A percentile compares a stretch with the other conserved stretches of the same genome.
Evolutionary conservation across 768 basidiomycete species (phyloP).

Genomic region (Symmetrospora coprosmae): DNA sequence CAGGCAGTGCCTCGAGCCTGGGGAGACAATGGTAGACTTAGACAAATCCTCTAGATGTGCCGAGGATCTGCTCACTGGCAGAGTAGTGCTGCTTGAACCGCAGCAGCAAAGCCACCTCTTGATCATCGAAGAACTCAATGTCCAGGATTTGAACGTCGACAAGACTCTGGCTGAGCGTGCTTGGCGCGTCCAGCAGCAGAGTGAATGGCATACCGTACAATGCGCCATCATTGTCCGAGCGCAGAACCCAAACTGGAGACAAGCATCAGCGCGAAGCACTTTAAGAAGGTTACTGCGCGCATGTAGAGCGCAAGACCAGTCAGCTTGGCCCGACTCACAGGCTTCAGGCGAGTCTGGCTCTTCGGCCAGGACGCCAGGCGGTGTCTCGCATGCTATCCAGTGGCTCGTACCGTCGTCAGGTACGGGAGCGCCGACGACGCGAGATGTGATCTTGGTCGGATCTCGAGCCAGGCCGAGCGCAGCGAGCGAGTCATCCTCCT

Average conservation of each 20-base stretch:
- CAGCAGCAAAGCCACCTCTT: conserved; percentile 11
- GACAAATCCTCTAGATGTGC: not conserved
- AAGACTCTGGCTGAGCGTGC: too few species aligned
- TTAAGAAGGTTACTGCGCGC: not conserved
- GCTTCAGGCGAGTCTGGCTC: not conserved
- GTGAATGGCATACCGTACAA: not conserved
- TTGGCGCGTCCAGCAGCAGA: too few species aligned
- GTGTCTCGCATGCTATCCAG: conserved; percentile 14
- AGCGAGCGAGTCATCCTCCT: conserved; percentile 15
- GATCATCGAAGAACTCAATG: conserved; percentile 23
- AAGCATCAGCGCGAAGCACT: not conserved
- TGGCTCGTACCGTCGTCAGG: not conserved
- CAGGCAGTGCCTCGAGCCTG: not conserved
- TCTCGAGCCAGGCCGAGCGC: conserved; percentile 14
- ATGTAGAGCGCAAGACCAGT: not conserved
- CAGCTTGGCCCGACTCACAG: not conserved
- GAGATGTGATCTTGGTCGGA: conserved; percentile 16
- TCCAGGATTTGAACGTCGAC: conserved; percentile 7
- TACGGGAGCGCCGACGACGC: not conserved
- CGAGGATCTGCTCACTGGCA: not conserved
- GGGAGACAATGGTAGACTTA: not conserved
- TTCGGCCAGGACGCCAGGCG: not conserved
- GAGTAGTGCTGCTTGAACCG: not conserved
- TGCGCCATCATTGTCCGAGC: not conserved
- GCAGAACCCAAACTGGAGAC: conserved; percentile 15